phyloP scores from a whole-genome alignment of 2,329 filamentous ascomycete genomes.

The Cladosporium oxysporum region DNA sequence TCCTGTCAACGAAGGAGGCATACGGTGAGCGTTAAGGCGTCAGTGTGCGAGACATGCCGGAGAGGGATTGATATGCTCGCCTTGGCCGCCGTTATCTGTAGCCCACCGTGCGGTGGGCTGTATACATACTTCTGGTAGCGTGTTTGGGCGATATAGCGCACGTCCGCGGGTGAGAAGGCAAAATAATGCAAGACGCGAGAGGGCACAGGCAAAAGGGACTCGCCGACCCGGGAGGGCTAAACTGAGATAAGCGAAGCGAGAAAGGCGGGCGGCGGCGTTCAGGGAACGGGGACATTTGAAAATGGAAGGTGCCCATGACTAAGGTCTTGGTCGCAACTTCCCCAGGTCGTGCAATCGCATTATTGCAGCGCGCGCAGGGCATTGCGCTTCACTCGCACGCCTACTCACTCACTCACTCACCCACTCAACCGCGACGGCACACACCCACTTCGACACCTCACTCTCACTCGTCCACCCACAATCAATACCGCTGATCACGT shows the following conservation, averaged over 20 bases:
- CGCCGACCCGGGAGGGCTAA: not conserved
- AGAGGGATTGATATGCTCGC: not conserved
- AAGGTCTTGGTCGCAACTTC: not conserved
- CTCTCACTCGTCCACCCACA: not conserved
- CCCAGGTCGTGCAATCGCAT: not conserved
- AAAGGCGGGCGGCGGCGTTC: not conserved
- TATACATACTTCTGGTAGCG: not conserved
- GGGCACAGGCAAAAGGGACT: not conserved
- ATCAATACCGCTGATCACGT: not conserved
- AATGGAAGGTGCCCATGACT: not conserved
- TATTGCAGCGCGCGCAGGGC: not conserved
- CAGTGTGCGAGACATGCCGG: not conserved
- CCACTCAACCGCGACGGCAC: not conserved
- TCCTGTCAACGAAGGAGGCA: not conserved
- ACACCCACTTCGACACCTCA: not conserved
- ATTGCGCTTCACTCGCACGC: not conserved
- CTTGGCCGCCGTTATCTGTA: not conserved
- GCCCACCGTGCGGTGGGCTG: not conserved
- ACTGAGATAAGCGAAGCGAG: not conserved
- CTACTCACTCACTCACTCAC: not conserved
- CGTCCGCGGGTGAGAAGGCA: not conserved
- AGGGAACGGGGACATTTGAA: not conserved
- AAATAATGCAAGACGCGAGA: not conserved
- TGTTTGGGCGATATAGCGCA: not conserved
- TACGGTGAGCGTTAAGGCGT: not conserved